These are phyloP conservation scores for Penicillium rolfsii DNA, from an alignment of 2,329 filamentous ascomycete genomes.

Conservation along the genomic window DNA sequence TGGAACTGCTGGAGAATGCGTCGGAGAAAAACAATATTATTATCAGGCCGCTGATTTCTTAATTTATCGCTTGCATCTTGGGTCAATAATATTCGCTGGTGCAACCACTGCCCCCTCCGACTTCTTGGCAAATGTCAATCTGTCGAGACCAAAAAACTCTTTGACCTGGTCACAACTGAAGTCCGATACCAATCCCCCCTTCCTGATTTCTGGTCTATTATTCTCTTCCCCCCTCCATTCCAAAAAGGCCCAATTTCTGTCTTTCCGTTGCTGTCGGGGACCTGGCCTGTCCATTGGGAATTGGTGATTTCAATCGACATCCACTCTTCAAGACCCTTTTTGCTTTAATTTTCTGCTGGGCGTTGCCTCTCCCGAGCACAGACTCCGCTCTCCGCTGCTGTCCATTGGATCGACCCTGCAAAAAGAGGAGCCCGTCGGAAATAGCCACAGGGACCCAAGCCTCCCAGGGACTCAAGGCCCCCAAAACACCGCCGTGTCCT, in stretches of 20 bases:
- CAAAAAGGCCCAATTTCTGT: not conserved
- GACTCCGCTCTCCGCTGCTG: conserved; percentile 7
- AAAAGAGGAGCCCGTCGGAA: conserved; percentile 10
- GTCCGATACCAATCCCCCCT: not conserved
- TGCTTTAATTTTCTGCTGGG: conserved; percentile 3
- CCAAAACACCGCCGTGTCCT: conserved; percentile 8
- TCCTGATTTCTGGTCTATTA: not conserved
- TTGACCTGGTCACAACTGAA: not conserved
- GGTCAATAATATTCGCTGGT: not conserved
- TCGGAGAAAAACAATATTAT: not conserved
- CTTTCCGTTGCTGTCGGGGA: not conserved
- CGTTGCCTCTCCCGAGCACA: conserved; percentile 2
- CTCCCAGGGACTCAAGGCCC: conserved; percentile 8
- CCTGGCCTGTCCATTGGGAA: not conserved
- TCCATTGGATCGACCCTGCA: conserved; percentile 10
- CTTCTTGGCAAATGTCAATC: not conserved
- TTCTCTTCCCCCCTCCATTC: not conserved
- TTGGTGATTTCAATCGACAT: conserved; percentile 4
- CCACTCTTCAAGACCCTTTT: conserved; percentile 17
- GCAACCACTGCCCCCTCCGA: not conserved
- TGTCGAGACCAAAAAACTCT: not conserved
- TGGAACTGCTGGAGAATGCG: conserved; percentile 18
- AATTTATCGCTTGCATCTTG: not conserved
- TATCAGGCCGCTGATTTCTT: not conserved
- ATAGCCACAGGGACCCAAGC: conserved; percentile 15